Base-by-base conservation (phyloP, 768 basidiomycete genomes). In the Auriscalpium microsporum region DNA sequence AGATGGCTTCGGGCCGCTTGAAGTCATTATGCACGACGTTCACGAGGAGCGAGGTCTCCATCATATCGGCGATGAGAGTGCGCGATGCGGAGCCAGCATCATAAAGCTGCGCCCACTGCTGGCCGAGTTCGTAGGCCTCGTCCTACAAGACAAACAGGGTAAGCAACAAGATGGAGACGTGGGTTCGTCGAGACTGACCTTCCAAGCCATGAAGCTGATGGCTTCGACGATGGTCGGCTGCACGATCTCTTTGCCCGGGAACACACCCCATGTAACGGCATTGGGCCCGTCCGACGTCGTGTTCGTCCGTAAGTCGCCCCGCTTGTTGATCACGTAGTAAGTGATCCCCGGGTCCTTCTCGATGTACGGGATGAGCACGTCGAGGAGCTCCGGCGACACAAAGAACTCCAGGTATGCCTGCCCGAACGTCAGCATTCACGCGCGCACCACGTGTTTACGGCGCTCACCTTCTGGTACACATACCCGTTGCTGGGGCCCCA, bases 201-300 rank as follows among this genome's bases (percentile, higher is more conserved):
- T 95, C 94, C 94, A 96, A 14, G 94, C 94, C 89, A 95, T 94
- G 77, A 96, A 96, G 66, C 92, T 94, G 63, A 95, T 87, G 3
- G 94, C 91, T 69, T 97, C 94, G 19, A 97, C 94, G 58, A 96
- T 92, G 17, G 94, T 97, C 19, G 94, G 94, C 67, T 95, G 93
- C 48, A 95, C 74, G 62, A 96, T 90, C 75, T 96, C 94, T 70
- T 97, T 97, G 54, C 91, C 90, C 5, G 94, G 92, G 78, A 95
- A 97, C 9, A 96, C 91, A 59, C 94, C 94, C 94, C 94, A 97
- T 1, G 94, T 97, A 16, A 97, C 93, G n/a, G 94, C 94, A 63
- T 96, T 97, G 28, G 96, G 94, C 2, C 94, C 93, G 50, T 96
- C 94, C 2, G 87, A 90, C 63, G 92, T 89, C 14, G 84, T 94